Base-by-base conservation (phyloP, 129 eudicot species). In the Lactuca saligna region DNA sequence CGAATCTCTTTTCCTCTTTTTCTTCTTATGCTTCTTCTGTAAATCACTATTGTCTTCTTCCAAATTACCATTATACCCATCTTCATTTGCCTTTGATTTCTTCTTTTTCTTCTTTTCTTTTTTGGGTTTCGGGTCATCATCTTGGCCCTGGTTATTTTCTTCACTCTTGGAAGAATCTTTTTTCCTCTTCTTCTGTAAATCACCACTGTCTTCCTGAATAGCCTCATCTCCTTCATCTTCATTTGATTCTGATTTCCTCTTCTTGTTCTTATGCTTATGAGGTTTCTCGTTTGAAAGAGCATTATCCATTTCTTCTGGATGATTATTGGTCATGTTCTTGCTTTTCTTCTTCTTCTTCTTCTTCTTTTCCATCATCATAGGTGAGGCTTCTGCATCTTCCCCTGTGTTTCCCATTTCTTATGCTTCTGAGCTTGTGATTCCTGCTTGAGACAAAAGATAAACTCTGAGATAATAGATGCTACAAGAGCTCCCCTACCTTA, bases 1-100 rank as follows among this genome's bases (percentile, higher is more conserved):
- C 50, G 37, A 33, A 39, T 61, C 64, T n/a, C 31, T 39, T 73
- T 73, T 69, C 69, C 54, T 67, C 62, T 65, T 74, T 56, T 71
- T 74, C 69, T 55, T 20, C 20, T 20, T 20, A 20, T 20, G 20
- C 20, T 20, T 20, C 62, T 71, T 74, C 69, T 55, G 65, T 29
- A 33, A 63, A 38, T 58, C 68, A 51, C 56, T 65, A 60, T 65
- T 60, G 29, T 25, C 29, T 71, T 15, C 65, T 25, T 25, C 29
- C 53, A 69, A 17, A 54, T 38, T 55, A 41, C 20, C 10, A 12
- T 34, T 69, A 38, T 65, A 54, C 34, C 54, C 39, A 61, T 59
- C 66, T 46, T 61, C 75, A 60, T 17, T 60, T 35, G 55, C 17
- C 62, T 72, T 54, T 11, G 61, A 57, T 51, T 56, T 60, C 62